Evolutionary conservation across 441 rosid genomes (phyloP).

Genomic region (Populus hybrid): DNA sequence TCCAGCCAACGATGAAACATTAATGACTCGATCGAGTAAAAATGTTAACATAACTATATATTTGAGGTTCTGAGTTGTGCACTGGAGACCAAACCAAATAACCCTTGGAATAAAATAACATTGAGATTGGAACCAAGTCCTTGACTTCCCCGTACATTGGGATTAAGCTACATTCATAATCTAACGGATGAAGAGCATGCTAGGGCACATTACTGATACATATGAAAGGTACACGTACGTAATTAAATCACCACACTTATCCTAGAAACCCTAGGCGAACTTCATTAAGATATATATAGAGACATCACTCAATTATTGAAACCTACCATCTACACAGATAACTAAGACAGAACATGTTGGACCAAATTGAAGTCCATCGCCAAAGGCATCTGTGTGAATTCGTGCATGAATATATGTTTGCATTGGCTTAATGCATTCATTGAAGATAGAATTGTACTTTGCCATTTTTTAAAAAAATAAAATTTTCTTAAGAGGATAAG

Average conservation of each 20-base stretch:
- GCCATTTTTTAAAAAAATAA: neutral
- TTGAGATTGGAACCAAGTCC: slow-evolving; percentile 35
- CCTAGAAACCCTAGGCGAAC: slow-evolving; percentile 12
- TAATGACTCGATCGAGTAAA: slow-evolving; percentile 5
- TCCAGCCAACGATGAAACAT: slow-evolving; percentile 18
- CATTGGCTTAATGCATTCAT: slow-evolving; percentile 1
- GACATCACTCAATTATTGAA: neutral
- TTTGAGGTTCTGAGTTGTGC: neutral
- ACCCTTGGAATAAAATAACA: slow-evolving; percentile 13
- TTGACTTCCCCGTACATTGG: slow-evolving; percentile 33
- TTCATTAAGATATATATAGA: slow-evolving; percentile 1
- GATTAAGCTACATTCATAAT: slow-evolving; percentile 24
- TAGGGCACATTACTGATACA: neutral
- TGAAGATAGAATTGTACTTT: neutral
- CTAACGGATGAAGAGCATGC: slow-evolving; percentile 6
- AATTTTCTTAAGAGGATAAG: neutral
- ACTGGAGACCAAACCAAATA: neutral
- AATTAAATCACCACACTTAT: neutral
- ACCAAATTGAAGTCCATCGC: slow-evolving; percentile 16
- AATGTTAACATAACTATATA: neutral
- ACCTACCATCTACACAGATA: neutral
- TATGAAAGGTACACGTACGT: neutral
- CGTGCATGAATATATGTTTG: slow-evolving; percentile 19
- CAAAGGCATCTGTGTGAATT: slow-evolving; percentile 16
- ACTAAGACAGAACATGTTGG: slow-evolving; percentile 22